A percentile compares a stretch with the other conserved stretches of the same genome.
Conservation (phyloP, 2,329 filamentous ascomycete species). For the Phialophora verrucosa region DNA sequence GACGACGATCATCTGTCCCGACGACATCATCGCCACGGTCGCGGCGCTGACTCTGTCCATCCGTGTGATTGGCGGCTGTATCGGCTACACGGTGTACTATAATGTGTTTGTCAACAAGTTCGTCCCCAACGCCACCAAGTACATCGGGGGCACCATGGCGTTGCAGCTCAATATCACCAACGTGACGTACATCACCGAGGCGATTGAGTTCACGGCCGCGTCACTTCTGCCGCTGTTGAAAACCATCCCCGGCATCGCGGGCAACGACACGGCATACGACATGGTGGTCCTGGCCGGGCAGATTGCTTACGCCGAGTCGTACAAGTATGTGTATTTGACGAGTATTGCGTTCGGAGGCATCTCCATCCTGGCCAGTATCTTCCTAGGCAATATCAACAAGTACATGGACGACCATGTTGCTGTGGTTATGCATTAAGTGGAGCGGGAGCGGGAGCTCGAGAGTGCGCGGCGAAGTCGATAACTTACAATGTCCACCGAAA, state of each 20-base stretch:
- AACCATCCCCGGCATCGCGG: slow-evolving; percentile 56
- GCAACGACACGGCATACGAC: slow-evolving; percentile 54
- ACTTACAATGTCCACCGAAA: neutral
- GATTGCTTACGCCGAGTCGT: slow-evolving; percentile 63
- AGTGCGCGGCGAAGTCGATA: neutral
- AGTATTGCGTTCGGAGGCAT: slow-evolving; percentile 67
- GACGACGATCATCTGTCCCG: slow-evolving; percentile 71
- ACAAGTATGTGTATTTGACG: slow-evolving; percentile 66
- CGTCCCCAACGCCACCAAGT: slow-evolving; percentile 51
- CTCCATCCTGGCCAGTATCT: slow-evolving; percentile 62
- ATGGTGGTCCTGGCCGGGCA: slow-evolving; percentile 63
- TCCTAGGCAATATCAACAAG: slow-evolving; percentile 64
- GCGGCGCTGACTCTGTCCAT: slow-evolving; percentile 72
- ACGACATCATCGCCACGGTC: slow-evolving; percentile 71
- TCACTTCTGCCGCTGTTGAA: slow-evolving; percentile 61
- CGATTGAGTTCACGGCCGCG: slow-evolving; percentile 60
- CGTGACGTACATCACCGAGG: slow-evolving; percentile 53
- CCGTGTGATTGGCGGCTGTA: slow-evolving; percentile 69
- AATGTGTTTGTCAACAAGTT: slow-evolving; percentile 57
- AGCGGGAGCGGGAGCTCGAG: neutral
- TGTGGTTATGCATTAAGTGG: slow-evolving; percentile 51
- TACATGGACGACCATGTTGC: slow-evolving; percentile 66
- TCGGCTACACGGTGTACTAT: slow-evolving; percentile 68
- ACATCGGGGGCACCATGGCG: slow-evolving; percentile 59
- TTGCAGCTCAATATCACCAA: slow-evolving; percentile 58